Base-by-base conservation (phyloP, 139 green algal genomes). In the Spirogloea muscicola region DNA sequence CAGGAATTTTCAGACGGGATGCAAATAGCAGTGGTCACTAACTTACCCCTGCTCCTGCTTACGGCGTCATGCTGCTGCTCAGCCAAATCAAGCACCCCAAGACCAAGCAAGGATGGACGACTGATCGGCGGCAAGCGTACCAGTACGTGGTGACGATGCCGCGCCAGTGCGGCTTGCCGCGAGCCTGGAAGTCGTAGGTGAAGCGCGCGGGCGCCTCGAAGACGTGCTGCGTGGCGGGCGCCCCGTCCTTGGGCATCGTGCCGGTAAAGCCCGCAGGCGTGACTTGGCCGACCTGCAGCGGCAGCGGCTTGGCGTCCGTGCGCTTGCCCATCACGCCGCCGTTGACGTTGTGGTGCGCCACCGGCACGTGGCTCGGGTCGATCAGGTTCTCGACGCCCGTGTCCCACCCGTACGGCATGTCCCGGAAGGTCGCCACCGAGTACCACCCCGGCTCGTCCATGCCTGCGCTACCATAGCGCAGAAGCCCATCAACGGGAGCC, bases 351-450 rank as follows among this genome's bases (percentile, higher is more conserved):
- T 76, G 63, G 62, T 82, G 74, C n/a, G 31, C 42, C 25, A 82
- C 74, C 4, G 48, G 36, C 34, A 49, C 74, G 58, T 77, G 75
- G 44, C 66, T 58, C 5, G 82, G 77, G 49, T 87, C 82, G 31
- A 76, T 80, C n/a, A 79, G 67, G 63, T 87, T 87, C 73, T 87
- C 82, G 1, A 84, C 43, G 52, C 84, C 84, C 36, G 57, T 77
- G 61, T 74, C 74, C 77, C 68, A 79, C 9, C 68, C 77, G 62
- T 84, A 77, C n/a, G 65, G 57, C 18, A 82, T 49, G 69, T 82
- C 74, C 4, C 64, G 49, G 43, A 51, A 51, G 43, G 43, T 51
- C 10, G 10, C 43, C 43, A 51, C 43, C 43, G 43, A 51, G 10
- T 10, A 10, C 43, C 43, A 51, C 43, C 43, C 43, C 43, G 43